phyloP scores from a whole-genome alignment of 495 filamentous ascomycete genomes.

The Aspergillus coremiiformis region DNA sequence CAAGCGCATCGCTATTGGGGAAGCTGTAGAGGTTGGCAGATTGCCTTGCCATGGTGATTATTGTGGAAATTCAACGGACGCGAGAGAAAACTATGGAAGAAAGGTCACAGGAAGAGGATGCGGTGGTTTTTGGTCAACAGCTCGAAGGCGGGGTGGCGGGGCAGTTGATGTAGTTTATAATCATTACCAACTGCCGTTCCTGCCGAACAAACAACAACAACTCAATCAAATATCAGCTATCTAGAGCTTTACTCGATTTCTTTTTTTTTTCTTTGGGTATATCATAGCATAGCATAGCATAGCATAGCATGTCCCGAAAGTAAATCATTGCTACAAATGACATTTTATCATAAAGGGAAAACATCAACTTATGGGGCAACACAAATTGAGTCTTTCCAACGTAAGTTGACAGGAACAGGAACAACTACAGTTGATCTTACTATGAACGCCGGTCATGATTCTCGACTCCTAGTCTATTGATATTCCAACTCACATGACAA shows the following conservation, averaged over 20 bases:
- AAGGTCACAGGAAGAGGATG: neutral
- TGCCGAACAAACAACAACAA: too few relatives aligned
- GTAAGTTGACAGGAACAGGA: too few relatives aligned
- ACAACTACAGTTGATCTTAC: too few relatives aligned
- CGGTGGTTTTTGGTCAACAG: constrained; percentile 13
- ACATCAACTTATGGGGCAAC: too few relatives aligned
- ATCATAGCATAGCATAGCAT: too few relatives aligned
- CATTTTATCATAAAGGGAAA: too few relatives aligned
- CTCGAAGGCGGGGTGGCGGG: constrained; percentile 17
- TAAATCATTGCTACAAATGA: neutral
- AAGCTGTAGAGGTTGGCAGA: constrained; percentile 86
- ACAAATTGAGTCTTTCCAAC: too few relatives aligned
- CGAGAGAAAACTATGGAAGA: neutral
- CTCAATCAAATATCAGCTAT: neutral
- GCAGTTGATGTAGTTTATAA: constrained; percentile 1
- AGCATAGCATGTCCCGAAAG: too few relatives aligned
- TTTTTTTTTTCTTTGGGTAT: neutral
- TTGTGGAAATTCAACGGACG: neutral
- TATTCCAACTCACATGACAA: too few relatives aligned
- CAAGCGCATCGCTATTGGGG: constrained; percentile 56
- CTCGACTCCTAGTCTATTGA: too few relatives aligned
- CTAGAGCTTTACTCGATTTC: neutral
- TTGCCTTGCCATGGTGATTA: constrained; percentile 31
- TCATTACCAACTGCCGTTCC: neutral
- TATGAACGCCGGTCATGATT: too few relatives aligned